Conservation (phyloP, 257 asterid genomes). For the Perilla frutescens region DNA sequence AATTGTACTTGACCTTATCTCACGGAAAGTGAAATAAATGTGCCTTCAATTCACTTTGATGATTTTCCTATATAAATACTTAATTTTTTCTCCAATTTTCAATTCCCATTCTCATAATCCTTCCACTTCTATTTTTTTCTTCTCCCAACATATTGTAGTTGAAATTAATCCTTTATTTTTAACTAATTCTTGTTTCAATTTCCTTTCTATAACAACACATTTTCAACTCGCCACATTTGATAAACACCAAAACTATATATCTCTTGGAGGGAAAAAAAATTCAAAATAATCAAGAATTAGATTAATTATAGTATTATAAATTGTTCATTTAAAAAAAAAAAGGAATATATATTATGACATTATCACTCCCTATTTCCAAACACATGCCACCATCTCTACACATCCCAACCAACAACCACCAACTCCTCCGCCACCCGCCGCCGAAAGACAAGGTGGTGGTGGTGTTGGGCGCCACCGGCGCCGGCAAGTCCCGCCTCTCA, state of each 20-base stretch:
- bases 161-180: too few species aligned
- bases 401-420: slow-evolving; percentile 35
- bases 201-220: neutral
- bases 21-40: neutral
- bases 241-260: neutral
- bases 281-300: neutral
- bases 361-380: slow-evolving; percentile 45
- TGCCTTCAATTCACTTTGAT: neutral
- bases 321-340: neutral
- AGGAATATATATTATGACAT: slow-evolving; percentile 5
- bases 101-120: too few species aligned
- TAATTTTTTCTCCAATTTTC: neutral
- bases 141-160: too few species aligned
- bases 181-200: too few species aligned
- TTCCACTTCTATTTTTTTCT: too few species aligned
- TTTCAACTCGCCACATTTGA: slow-evolving; percentile 33
- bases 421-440: slow-evolving; percentile 28
- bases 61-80: slow-evolving; percentile 32
- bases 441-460: slow-evolving; percentile 52
- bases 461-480: too few species aligned
- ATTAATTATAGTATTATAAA: too few species aligned
- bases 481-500: too few species aligned
- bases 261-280: too few species aligned
- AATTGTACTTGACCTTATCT: slow-evolving; percentile 26
- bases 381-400: slow-evolving; percentile 31